Evolutionary conservation across 2,329 filamentous ascomycete genomes (phyloP), one percentile per base, ranked within the genome.

Genomic region (Zymoseptoria passerinii): DNA sequence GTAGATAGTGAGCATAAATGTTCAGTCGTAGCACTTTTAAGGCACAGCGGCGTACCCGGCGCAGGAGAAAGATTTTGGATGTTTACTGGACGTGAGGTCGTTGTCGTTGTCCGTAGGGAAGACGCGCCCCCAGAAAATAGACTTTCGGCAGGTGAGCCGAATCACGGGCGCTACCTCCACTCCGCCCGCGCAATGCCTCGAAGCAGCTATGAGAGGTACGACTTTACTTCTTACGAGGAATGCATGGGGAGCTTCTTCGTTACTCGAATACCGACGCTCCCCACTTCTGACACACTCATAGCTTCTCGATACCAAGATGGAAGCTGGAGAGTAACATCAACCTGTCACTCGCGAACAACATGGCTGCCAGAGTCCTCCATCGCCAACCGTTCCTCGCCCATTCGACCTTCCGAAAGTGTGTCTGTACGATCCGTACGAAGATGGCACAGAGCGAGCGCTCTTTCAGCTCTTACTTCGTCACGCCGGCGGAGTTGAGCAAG

Each of bases 391-490:
- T 44, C 3, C 35, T 44, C 13, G 35, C 35, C n/a, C 35, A n/a
- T 16, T 44, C 35, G 35, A 44, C 35, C 7, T 44, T 44, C 35
- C 35, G 35, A n/a, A 44, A 44, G 35, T 44, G 35, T 44, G 35
- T 16, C 10, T 44, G 5, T n/a, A 44, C 35, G 7, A n/a, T 13
- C 13, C 35, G 35, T n/a, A 44, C 35, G 35, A 44, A 7, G 16
- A 44, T 44, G 35, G 35, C 16, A 13, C n/a, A 44, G 13, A n/a
- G 35, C 35, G 35, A 44, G 8, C 62, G 65, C 52, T 62, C 77
- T 19, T 86, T 96, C 70, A 87, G 85, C 60, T 89, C 87, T 56
- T 97, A 95, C 74, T 81, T 97, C 62, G 87, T 99, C 70, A 87
- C 89, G 1, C 92, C 94, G 0, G 82, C 84, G 61, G 87, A 96